Evolutionary conservation across 306 rosid genomes (phyloP), one percentile per base, ranked within the genome.

Genomic region (Quercus glauca): DNA sequence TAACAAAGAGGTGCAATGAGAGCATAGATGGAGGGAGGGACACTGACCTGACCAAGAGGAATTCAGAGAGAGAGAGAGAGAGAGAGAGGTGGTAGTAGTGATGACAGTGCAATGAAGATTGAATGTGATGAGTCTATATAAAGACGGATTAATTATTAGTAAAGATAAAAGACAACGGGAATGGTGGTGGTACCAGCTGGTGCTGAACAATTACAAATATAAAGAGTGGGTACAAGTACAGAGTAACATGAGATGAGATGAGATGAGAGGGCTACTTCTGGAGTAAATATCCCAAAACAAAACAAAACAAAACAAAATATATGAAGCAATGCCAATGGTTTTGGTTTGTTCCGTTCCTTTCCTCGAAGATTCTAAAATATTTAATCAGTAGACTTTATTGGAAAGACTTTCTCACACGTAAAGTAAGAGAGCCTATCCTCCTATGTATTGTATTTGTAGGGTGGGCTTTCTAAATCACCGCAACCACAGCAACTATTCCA

Each of bases 21-120:
- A 79, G 71, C 60, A 70, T 71, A 73, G 61, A 59, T 18, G 14
- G 59, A 5, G 74, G 80, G 49, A 53, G 74, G 80, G 55, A 53
- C 59, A 83, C 93, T 61, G 72, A 90, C 95, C 93, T 86, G 91
- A 84, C 72, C 17, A 72, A 69, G 85, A 90, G 91, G 91, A 89
- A 89, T 83, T 85, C 77, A 87, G 92, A 89, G 92, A 77, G 84
- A 85, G 76, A 85, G 21, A 80, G 61, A 69, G 86, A n/a, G 73
- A 35, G 10, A 37, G 45, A 37, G 79, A 71, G 84, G 63, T 37
- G 18, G 82, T 49, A 49, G 45, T 12, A 73, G 52, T 78, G 72
- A 80, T 77, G 85, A 58, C 63, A 85, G 78, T 79, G 78, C 78
- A 83, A 81, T 82, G 37, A 77, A 79, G 73, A 33, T 18, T n/a